Base-by-base conservation (phyloP, 1,284 basidiomycete genomes). In the Marasmius sp. region DNA sequence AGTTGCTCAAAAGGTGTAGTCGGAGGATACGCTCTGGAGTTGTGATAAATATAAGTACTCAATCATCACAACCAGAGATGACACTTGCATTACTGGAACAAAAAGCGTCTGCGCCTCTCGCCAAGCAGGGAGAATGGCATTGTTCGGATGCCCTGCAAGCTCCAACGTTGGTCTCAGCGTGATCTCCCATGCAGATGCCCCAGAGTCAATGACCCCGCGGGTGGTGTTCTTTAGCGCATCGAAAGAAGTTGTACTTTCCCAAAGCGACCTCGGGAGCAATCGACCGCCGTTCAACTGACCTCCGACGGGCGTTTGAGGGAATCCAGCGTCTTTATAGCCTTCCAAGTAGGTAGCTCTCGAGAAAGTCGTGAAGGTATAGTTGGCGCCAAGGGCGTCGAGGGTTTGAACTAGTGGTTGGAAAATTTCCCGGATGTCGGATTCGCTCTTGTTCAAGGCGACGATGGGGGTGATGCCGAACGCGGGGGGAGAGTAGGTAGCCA, bases 51-150 rank as follows among this genome's bases (percentile, higher is more conserved):
- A 37, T 10, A 16, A 20, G 9, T 7, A 48, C 34, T 36, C 38
- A 16, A 33, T 8, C 36, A 50, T 12, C 27, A n/a, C n/a, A 57
- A 43, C 16, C 16, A 34, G 10, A 22, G 10, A 9, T 9, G 6
- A 11, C 10, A 65, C 66, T 64, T 33, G 47, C 60, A 54, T 0
- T 58, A 60, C 41, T 60, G 58, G 34, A 61, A 61, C 12, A 64
- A 45, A 36, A 64, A 61, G 14, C 61, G 59, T 6, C 36, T 18
- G n/a, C n/a, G 67, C 52, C 1, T 65, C 48, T 51, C 67, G 58
- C 67, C 67, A 66, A 11, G 61, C 63, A 36, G 65, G 67, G 56
- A 63, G 63, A 6, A 66, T 63, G 0, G 67, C 65, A 38, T 68
- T 68, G 16, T 64, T 48, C 12, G 65, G 64, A 38, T 63, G 58